Conservation (phyloP, 306 rosid genomes). For the Myrica gale region DNA sequence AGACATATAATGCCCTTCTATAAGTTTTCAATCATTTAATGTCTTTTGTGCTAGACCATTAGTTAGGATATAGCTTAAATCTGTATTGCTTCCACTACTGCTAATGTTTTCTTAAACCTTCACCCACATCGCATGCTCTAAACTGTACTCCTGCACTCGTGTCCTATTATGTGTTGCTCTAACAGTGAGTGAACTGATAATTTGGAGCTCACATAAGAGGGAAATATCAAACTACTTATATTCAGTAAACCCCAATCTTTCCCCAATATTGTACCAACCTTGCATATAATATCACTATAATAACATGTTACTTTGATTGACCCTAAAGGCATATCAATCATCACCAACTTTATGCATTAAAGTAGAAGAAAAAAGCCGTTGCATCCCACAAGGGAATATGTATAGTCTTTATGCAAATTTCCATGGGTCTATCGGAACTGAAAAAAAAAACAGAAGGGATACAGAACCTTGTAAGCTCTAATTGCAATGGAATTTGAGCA, state of each 20-base stretch:
- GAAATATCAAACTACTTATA: neutral
- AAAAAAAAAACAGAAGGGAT: constrained; percentile 17
- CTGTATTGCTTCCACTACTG: neutral
- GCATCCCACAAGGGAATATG: neutral
- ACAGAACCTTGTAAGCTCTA: constrained; percentile 63
- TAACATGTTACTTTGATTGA: neutral
- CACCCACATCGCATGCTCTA: neutral
- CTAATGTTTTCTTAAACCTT: neutral
- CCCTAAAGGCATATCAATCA: neutral
- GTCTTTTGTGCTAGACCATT: neutral
- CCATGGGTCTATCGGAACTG: neutral
- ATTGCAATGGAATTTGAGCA: constrained; percentile 55
- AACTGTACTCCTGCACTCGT: neutral
- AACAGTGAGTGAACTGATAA: neutral
- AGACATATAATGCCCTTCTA: neutral
- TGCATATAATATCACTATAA: neutral
- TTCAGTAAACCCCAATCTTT: neutral
- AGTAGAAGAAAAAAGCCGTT: neutral
- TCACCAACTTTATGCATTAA: neutral
- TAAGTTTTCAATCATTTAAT: neutral
- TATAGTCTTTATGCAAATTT: neutral
- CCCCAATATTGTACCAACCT: neutral
- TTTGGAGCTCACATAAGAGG: neutral
- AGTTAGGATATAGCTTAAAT: neutral
- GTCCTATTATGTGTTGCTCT: neutral